Evolutionary conservation across 371 early-diverging fungal species (phyloP), one percentile per base, ranked within the genome.

Genomic region (Fennellomyces sp.): DNA sequence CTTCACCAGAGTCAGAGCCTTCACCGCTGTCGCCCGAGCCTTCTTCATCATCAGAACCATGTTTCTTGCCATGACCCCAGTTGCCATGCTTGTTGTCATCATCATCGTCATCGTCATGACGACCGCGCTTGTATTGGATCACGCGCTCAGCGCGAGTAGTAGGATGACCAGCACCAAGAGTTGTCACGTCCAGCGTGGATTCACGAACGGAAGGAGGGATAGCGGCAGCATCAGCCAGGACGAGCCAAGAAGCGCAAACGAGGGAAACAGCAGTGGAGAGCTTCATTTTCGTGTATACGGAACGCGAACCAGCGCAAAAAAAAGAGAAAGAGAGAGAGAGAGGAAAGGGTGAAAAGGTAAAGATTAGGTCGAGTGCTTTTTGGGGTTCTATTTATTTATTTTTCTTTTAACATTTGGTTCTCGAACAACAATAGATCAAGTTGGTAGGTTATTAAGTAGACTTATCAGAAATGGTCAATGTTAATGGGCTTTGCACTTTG

Each of bases 291-390:
- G 7, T 33, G 19, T 30, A 13, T 38, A 39, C 26, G 13, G 12
- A 36, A 38, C 36, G 51, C 45, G 45, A 41, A 51, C 53, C 53
- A 52, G 42, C 52, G 52, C 45, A 51, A n/a, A 21, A 45, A 52
- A 36, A 29, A 52, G n/a, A 7, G 45, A 42, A 5, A 42, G 33
- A 60, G 38, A 30, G 60, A 41, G 8, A 13, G 45, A 17, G 27
- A 60, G 17, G 36, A 50, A 58, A 26, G 39, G 35, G 41, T 15
- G 60, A 47, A 53, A 28, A n/a, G n/a, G n/a, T n/a, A n/a, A n/a
- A n/a, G n/a, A n/a, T n/a, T n/a, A n/a, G n/a, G n/a, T n/a, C n/a
- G n/a, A n/a, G n/a, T n/a, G n/a, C n/a, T n/a, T n/a, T n/a, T n/a
- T n/a, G n/a, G n/a, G n/a, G n/a, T n/a, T n/a, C n/a, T n/a, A n/a